These are phyloP conservation scores for Sarocladium oryzae DNA, from an alignment of 2,329 filamentous ascomycete species.

Conservation along the genomic window DNA sequence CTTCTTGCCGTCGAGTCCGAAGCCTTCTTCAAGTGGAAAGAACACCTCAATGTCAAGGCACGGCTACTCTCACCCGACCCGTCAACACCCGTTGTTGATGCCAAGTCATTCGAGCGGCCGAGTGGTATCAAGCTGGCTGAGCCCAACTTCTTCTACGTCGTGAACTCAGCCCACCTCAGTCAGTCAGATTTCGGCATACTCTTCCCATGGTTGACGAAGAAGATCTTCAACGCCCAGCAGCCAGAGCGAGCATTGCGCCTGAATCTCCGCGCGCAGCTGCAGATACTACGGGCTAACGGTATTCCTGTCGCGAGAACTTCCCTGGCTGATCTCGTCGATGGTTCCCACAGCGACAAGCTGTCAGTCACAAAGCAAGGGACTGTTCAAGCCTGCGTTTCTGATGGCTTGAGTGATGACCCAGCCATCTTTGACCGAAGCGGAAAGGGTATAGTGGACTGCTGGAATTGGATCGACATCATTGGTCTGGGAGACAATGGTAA, in stretches of 20 bases:
- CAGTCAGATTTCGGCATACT: slow-evolving; percentile 80
- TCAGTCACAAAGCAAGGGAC: slow-evolving; percentile 17
- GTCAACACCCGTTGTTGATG: slow-evolving; percentile 31
- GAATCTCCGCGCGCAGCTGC: slow-evolving; percentile 52
- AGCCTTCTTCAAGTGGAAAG: slow-evolving; percentile 71
- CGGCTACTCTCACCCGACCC: slow-evolving; percentile 56
- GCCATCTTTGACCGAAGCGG: slow-evolving; percentile 43
- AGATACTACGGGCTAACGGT: slow-evolving; percentile 45
- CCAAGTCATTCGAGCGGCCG: slow-evolving; percentile 34
- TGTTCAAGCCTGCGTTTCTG: slow-evolving; percentile 17
- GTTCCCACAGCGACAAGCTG: slow-evolving; percentile 31
- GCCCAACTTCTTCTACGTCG: slow-evolving; percentile 69
- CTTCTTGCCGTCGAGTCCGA: slow-evolving; percentile 69
- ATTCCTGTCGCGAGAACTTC: slow-evolving; percentile 44
- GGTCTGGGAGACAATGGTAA: slow-evolving; percentile 34
- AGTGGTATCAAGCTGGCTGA: slow-evolving; percentile 37
- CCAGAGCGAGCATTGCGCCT: slow-evolving; percentile 53
- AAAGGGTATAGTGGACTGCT: slow-evolving; percentile 34
- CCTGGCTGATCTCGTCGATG: slow-evolving; percentile 43
- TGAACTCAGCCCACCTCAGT: slow-evolving; percentile 68
- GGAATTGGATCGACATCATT: slow-evolving; percentile 47
- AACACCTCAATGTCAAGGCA: slow-evolving; percentile 65
- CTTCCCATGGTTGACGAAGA: slow-evolving; percentile 64
- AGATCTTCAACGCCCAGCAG: slow-evolving; percentile 49
- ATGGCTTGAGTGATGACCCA: slow-evolving; percentile 40